A percentile compares a stretch with the other conserved stretches of the same genome.
These are phyloP conservation scores for Boletus reticuloceps DNA, from an alignment of 768 basidiomycete genomes.

Conservation along the genomic window DNA sequence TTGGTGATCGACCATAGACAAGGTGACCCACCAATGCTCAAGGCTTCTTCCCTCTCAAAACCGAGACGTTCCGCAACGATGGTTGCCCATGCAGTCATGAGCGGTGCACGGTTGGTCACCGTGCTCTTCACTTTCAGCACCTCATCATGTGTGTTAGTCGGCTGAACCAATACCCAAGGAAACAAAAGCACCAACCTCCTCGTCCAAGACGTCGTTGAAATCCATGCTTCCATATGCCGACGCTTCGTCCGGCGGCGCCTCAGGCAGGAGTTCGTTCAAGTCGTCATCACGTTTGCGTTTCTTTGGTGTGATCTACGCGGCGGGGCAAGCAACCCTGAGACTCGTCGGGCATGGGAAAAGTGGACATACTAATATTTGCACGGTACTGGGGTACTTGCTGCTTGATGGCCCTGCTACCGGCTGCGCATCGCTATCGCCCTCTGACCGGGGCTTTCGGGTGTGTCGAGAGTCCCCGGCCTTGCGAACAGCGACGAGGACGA, in stretches of 20 bases:
- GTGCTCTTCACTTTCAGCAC: conserved; percentile 56
- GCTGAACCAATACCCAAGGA: background rate
- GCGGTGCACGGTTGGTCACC: conserved; percentile 86
- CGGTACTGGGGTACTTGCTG: conserved; percentile 17
- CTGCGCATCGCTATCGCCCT: background rate
- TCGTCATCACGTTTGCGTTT: conserved; percentile 44
- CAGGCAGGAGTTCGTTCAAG: conserved; percentile 59
- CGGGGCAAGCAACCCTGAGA: conserved; percentile 1
- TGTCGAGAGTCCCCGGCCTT: conserved; percentile 55
- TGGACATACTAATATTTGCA: conserved; percentile 31
- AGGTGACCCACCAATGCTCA: conserved; percentile 72
- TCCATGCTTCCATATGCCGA: conserved; percentile 54
- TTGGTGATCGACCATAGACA: background rate
- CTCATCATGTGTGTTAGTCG: conserved; percentile 35
- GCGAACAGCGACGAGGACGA: conserved; percentile 55
- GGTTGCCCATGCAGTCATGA: conserved; percentile 93
- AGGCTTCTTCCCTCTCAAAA: conserved; percentile 84
- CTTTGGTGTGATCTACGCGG: conserved; percentile 44
- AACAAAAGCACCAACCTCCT: conserved; percentile 47
- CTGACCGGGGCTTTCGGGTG: conserved; percentile 17
- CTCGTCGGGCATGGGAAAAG: background rate
- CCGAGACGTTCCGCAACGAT: conserved; percentile 84
- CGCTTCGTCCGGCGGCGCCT: conserved; percentile 48
- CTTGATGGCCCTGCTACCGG: conserved; percentile 5
- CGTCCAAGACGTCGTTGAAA: conserved; percentile 72